A percentile compares a stretch with the other conserved stretches of the same genome.
Conservation (phyloP, 768 basidiomycete species). For the Boletus vinaceobasis region DNA sequence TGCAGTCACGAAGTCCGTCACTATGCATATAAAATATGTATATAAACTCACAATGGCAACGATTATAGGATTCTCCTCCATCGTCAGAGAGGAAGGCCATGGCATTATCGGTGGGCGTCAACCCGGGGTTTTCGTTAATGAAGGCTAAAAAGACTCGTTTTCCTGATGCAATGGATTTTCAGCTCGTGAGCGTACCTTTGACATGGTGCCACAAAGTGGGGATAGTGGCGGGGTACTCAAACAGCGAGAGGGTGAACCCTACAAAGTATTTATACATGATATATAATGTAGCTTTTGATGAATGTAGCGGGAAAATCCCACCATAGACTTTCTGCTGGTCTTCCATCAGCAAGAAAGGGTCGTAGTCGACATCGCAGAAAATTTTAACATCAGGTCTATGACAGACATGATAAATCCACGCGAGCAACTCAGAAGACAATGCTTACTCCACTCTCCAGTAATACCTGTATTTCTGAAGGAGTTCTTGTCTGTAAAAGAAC, state of each 20-base stretch:
- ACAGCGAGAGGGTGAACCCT: slow-evolving; percentile 79
- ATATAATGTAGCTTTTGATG: slow-evolving; percentile 24
- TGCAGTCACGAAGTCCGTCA: slow-evolving; percentile 33
- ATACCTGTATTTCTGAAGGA: slow-evolving; percentile 74
- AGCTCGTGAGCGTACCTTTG: slow-evolving; percentile 44
- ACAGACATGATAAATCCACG: slow-evolving; percentile 5
- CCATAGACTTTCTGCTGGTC: slow-evolving; percentile 83
- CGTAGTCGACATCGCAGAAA: slow-evolving; percentile 76
- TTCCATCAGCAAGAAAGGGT: slow-evolving; percentile 81
- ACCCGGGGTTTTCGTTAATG: slow-evolving; percentile 56
- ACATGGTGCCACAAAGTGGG: slow-evolving; percentile 74
- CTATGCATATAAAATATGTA: neutral
- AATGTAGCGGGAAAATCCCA: slow-evolving; percentile 15
- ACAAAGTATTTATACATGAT: neutral
- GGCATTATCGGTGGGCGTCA: slow-evolving; percentile 60
- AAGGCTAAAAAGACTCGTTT: slow-evolving; percentile 50
- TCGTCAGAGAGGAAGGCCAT: slow-evolving; percentile 74
- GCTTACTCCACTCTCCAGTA: slow-evolving; percentile 90
- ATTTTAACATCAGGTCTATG: slow-evolving; percentile 70
- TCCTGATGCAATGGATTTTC: neutral
- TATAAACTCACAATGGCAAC: slow-evolving; percentile 65
- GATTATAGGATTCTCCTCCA: slow-evolving; percentile 64
- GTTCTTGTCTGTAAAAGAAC: slow-evolving; percentile 82
- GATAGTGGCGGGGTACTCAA: slow-evolving; percentile 79
- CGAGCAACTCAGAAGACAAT: neutral